Conservation (phyloP, 2,329 filamentous ascomycete genomes). For the Geoglossum cookeanum region DNA sequence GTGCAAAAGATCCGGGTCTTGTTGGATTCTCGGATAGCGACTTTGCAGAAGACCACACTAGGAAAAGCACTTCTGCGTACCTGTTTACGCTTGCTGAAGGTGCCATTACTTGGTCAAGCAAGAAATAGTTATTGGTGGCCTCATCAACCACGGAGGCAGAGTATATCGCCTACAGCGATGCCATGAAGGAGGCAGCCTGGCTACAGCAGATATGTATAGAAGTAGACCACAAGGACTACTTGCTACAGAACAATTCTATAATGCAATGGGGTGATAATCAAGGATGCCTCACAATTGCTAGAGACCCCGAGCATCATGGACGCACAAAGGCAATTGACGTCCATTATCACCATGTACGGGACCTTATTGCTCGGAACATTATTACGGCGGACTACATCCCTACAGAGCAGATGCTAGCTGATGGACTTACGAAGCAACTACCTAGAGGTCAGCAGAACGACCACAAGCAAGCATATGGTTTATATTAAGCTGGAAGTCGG, state of each 20-base stretch:
- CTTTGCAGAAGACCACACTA: neutral
- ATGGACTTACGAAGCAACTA: neutral
- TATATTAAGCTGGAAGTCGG: too few relatives aligned
- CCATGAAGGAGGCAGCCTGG: slow-evolving; percentile 4
- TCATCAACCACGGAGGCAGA: too few relatives aligned
- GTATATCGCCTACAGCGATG: slow-evolving; percentile 4
- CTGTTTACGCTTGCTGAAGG: slow-evolving; percentile 5
- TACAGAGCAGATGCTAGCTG: too few relatives aligned
- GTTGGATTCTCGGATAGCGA: neutral
- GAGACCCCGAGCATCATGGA: slow-evolving; percentile 2
- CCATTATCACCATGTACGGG: slow-evolving; percentile 5
- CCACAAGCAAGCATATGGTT: too few relatives aligned
- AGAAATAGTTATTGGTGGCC: slow-evolving; percentile 3
- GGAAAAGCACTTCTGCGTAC: slow-evolving; percentile 4
- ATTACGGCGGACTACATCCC: neutral
- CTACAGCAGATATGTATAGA: slow-evolving; percentile 1
- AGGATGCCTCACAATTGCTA: slow-evolving; percentile 1
- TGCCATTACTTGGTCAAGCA: slow-evolving; percentile 3
- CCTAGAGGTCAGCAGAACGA: too few relatives aligned
- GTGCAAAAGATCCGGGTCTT: too few relatives aligned
- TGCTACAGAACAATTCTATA: too few relatives aligned
- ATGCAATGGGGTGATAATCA: slow-evolving; percentile 6
- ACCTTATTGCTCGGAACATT: slow-evolving; percentile 4
- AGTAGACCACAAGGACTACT: neutral
- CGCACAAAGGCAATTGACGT: slow-evolving; percentile 8